These are phyloP conservation scores for Bruguiera hainesii DNA, from an alignment of 441 rosid genomes.

Conservation along the genomic window DNA sequence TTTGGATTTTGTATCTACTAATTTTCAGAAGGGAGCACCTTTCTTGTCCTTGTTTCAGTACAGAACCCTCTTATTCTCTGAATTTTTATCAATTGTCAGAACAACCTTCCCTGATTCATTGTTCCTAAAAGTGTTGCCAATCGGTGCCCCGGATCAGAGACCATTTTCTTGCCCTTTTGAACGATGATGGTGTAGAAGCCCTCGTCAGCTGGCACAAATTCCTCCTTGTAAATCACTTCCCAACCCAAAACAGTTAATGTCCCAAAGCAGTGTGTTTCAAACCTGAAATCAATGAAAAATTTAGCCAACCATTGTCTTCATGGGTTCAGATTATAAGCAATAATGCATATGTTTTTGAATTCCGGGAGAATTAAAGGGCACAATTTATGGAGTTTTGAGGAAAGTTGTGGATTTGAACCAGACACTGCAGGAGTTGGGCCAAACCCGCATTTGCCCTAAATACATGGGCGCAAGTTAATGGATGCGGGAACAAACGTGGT, in stretches of 20 bases:
- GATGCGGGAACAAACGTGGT: no score
- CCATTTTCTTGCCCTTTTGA: constrained; percentile 61
- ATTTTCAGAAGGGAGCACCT: constrained; percentile 11
- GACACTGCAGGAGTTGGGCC: no score
- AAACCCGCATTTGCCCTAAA: no score
- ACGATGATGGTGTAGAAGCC: constrained; percentile 75
- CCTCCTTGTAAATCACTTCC: constrained; percentile 93
- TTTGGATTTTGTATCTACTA: no score
- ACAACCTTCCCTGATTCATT: constrained; percentile 67
- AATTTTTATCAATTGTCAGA: constrained; percentile 54
- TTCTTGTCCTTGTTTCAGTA: constrained; percentile 66
- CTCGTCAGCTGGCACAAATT: constrained; percentile 67
- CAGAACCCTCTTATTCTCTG: constrained; percentile 69
- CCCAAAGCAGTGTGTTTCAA: constrained; percentile 69
- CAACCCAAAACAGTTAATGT: constrained; percentile 60
- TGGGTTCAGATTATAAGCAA: no score
- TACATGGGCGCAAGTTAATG: no score
- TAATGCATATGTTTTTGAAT: no score
- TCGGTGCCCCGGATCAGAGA: constrained; percentile 32
- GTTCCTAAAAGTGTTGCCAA: constrained; percentile 53
- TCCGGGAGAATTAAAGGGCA: no score
- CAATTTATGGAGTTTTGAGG: no score
- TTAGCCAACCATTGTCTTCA: not conserved
- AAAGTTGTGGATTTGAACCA: no score
- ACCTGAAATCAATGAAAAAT: constrained; percentile 25